phyloP scores from a whole-genome alignment of 768 basidiomycete species.

The Termitomyces titanicus region DNA sequence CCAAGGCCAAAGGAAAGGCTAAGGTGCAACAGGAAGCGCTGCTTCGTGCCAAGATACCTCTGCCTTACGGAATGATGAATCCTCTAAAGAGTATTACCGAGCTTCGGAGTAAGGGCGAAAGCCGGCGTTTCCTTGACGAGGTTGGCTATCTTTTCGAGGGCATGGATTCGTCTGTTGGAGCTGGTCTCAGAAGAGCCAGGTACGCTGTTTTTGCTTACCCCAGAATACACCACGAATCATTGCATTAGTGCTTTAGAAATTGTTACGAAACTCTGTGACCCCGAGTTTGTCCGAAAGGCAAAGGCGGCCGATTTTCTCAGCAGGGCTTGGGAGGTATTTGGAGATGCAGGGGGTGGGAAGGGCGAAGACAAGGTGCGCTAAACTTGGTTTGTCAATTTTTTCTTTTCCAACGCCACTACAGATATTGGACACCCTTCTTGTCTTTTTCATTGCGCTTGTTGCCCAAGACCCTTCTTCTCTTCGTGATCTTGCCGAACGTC shows the following conservation, averaged over 20 bases:
- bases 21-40: conserved; percentile 25
- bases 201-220: conserved; percentile 20
- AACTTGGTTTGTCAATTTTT: background rate
- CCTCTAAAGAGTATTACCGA: conserved; percentile 80
- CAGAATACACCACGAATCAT: background rate
- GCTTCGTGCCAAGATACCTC: conserved; percentile 13
- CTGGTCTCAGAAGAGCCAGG: conserved; percentile 69
- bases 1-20: conserved; percentile 34
- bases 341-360: conserved; percentile 52
- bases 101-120: conserved; percentile 76
- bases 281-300: conserved; percentile 75
- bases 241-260: conserved; percentile 68
- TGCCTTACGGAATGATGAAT: conserved; percentile 64
- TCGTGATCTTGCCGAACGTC: conserved; percentile 45
- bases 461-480: conserved; percentile 57
- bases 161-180: conserved; percentile 47
- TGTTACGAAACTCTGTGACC: conserved; percentile 66
- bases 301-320: conserved; percentile 71
- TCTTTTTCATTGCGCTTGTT: conserved; percentile 59
- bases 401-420: conserved; percentile 19
- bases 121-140: conserved; percentile 76
- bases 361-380: conserved; percentile 50
- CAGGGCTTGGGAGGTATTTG: conserved; percentile 66
- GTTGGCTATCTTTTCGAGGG: conserved; percentile 86
- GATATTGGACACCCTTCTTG: conserved; percentile 63